These are phyloP conservation scores for Leishmania aethiopica DNA, from an alignment of 208 protist species.

Conservation along the genomic window DNA sequence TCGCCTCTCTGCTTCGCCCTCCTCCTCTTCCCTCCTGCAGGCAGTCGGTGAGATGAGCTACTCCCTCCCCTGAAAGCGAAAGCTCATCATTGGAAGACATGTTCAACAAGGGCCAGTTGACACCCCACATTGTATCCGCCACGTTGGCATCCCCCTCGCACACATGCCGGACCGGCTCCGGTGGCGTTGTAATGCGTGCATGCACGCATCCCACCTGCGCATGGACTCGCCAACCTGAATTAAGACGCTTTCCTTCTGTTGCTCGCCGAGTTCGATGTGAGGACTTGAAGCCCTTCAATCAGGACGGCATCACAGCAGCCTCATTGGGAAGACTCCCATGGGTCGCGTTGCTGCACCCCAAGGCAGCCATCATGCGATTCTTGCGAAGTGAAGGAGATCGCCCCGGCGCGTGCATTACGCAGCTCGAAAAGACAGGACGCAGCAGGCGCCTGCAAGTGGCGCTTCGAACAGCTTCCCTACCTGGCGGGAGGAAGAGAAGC, in stretches of 20 bases:
- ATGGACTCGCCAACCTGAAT: not conserved
- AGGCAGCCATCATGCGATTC: not conserved
- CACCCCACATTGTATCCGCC: not conserved
- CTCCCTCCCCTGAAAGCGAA: not conserved
- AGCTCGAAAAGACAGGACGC: not conserved
- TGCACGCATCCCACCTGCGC: not conserved
- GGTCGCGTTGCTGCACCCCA: not conserved
- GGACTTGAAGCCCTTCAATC: not conserved
- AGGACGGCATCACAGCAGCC: not conserved
- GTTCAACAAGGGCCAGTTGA: not conserved
- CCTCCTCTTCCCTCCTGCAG: not conserved
- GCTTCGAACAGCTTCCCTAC: not conserved
- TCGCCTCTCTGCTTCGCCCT: not conserved
- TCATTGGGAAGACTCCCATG: not conserved
- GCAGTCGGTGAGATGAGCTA: not conserved
- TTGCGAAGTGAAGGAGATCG: not conserved
- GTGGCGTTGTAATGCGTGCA: not conserved
- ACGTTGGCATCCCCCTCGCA: not conserved
- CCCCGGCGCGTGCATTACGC: not conserved
- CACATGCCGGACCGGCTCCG: not conserved
- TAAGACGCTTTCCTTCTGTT: not conserved
- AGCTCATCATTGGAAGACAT: not conserved
- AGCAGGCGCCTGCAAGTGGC: not conserved
- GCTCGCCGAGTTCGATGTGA: not conserved
- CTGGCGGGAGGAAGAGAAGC: not conserved